Base-by-base conservation (phyloP, 2,329 filamentous ascomycete genomes). In the Cryphonectria nitschkei region DNA sequence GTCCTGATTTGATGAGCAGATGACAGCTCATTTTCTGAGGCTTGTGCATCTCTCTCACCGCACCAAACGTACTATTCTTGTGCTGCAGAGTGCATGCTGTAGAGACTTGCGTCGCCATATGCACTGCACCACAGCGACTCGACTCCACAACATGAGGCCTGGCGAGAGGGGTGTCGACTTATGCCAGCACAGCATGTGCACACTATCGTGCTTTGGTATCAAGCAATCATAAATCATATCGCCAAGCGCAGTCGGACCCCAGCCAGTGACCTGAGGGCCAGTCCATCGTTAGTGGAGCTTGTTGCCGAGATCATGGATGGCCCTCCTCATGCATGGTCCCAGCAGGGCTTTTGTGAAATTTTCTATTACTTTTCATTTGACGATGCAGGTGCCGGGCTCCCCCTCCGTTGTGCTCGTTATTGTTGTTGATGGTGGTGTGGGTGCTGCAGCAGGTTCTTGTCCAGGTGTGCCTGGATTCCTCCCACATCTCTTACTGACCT, bases 201-300 rank as follows among this genome's bases (percentile, higher is more conserved):
- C 54, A 34, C 54, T 58, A 58, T 58, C 14, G 54, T 34, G 54
- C 26, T 29, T 58, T 34, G 14, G 22, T 9, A 13, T 9, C 29
- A 58, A 26, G 54, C 54, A 58, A 58, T 58, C 46, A 50, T 50
- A 50, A 50, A n/a, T 22, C 46, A 50, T 50, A n/a, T 50, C 46
- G 46, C 46, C 46, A 50, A 58, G 26, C 54, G 54, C 58, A 39
- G 32, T 16, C 34, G 58, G 32, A 8, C 61, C 32, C 32, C 34
- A 52, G 68, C 46, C 46, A 50, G 46, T n/a, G n/a, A 60, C 64
- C 60, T 39, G 66, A 67, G 66, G 66, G 68, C 3, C 46, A 50
- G 46, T 61, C 61, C 26, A 43, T 54, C 68, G 69, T 71, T 71
- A 68, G 69, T 61, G 69, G 69, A 46, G 60, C 34, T n/a, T n/a